phyloP scores from a whole-genome alignment of 75 land plant species.

The Pinus tabuliformis region DNA sequence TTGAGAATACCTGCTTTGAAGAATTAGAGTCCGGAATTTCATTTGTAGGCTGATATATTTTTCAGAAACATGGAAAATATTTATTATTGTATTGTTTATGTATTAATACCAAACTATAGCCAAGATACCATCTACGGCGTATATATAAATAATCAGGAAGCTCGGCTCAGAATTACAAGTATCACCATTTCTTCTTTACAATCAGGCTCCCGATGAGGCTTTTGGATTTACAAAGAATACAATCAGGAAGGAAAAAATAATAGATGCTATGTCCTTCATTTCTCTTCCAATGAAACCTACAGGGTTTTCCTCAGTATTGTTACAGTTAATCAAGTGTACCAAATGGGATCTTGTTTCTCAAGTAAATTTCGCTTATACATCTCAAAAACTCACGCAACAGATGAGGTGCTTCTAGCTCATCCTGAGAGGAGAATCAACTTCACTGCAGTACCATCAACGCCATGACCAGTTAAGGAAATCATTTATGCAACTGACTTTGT shows the following conservation, averaged over 20 bases:
- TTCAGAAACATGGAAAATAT: not conserved
- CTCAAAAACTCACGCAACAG: not conserved
- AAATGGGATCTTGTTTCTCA: not conserved
- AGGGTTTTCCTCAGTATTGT: not conserved
- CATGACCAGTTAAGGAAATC: not conserved
- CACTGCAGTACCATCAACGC: not conserved
- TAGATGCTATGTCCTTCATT: not conserved
- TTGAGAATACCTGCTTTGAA: not conserved
- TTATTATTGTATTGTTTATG: not conserved
- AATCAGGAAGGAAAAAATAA: not conserved
- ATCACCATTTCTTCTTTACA: not conserved
- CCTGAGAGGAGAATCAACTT: not conserved
- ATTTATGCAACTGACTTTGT: slow-evolving; percentile 1
- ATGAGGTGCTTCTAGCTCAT: slow-evolving; percentile 3
- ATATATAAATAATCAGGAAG: not conserved
- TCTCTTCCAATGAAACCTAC: not conserved
- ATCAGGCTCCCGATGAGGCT: not conserved
- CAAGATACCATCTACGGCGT: not conserved
- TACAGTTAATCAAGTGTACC: not conserved
- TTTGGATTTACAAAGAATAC: not conserved
- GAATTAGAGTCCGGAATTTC: too few relatives aligned
- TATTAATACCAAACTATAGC: not conserved
- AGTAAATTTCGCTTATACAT: not conserved
- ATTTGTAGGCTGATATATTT: not conserved
- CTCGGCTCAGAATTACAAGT: not conserved